Conservation (phyloP, 306 rosid species). For the Quillaja saponaria region DNA sequence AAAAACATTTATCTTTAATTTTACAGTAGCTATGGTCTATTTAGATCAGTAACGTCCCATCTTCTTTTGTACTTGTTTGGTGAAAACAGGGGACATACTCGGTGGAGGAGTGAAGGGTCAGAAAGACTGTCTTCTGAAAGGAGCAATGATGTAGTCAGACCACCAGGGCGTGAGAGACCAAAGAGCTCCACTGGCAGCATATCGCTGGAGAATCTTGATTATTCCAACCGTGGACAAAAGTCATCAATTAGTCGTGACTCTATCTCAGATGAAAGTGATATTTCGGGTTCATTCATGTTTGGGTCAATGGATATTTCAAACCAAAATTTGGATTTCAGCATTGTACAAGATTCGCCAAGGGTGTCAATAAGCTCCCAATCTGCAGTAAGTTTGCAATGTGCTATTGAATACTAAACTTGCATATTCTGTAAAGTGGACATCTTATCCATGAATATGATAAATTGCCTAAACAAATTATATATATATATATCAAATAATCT, state of each 20-base stretch:
- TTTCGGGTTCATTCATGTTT: slow-evolving; percentile 20
- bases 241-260: slow-evolving; percentile 39
- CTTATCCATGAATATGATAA: neutral
- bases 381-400: slow-evolving; percentile 49
- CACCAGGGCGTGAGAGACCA: slow-evolving; percentile 42
- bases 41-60: neutral
- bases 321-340: slow-evolving; percentile 36
- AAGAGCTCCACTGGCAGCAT: slow-evolving; percentile 40
- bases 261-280: slow-evolving; percentile 45
- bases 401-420: neutral
- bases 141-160: slow-evolving; percentile 12
- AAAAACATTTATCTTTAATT: slow-evolving; percentile 16
- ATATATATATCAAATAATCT: slow-evolving; percentile 2
- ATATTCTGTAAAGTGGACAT: neutral
- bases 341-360: slow-evolving; percentile 19
- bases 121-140: slow-evolving; percentile 33
- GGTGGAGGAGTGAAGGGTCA: slow-evolving; percentile 30
- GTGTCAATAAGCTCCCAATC: slow-evolving; percentile 33
- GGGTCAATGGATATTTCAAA: slow-evolving; percentile 43
- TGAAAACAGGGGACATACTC: slow-evolving; percentile 36
- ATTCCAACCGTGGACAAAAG: slow-evolving; percentile 35
- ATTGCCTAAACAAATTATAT: neutral
- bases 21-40: slow-evolving; percentile 1
- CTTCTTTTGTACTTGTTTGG: slow-evolving; percentile 16
- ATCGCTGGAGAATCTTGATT: slow-evolving; percentile 47